These are phyloP conservation scores for Heritiera fomes DNA, from an alignment of 345 rosid genomes.

Conservation along the genomic window DNA sequence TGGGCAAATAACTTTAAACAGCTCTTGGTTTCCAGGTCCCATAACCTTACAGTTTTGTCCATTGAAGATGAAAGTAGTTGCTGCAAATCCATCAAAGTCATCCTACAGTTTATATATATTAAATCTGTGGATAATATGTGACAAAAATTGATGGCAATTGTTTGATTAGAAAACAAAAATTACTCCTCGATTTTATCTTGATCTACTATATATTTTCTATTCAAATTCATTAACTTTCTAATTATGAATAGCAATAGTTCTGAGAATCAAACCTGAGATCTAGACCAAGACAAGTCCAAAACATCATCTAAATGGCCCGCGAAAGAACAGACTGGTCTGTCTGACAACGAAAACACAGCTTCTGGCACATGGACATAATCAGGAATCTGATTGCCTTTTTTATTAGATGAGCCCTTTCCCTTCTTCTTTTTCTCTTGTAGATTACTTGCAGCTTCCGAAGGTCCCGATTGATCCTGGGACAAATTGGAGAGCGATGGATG, in stretches of 20 bases:
- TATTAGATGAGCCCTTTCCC: slow-evolving; percentile 45
- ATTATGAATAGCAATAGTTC: neutral
- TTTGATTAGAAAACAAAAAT: neutral
- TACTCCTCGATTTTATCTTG: neutral
- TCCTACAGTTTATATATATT: neutral
- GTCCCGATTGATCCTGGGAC: slow-evolving; percentile 32
- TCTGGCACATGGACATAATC: slow-evolving; percentile 90
- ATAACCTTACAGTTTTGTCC: slow-evolving; percentile 95
- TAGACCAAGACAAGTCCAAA: slow-evolving; percentile 90
- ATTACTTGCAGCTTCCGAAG: slow-evolving; percentile 31
- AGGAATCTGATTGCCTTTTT: slow-evolving; percentile 54
- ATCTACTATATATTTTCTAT: neutral
- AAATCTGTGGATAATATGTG: neutral
- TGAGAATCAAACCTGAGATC: slow-evolving; percentile 64
- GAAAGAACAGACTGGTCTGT: slow-evolving; percentile 82
- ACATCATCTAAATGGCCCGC: slow-evolving; percentile 86
- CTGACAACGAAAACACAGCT: slow-evolving; percentile 74
- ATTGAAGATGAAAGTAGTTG: slow-evolving; percentile 86
- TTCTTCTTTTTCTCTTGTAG: slow-evolving; percentile 62
- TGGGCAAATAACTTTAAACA: slow-evolving; percentile 87
- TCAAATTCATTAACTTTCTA: neutral
- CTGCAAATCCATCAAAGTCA: slow-evolving; percentile 42
- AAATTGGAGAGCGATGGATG: slow-evolving; percentile 46
- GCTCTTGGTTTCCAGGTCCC: slow-evolving; percentile 82
- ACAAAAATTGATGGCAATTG: neutral